Evolutionary conservation across 83 land plant species (phyloP).

Genomic region (Picea abies): DNA sequence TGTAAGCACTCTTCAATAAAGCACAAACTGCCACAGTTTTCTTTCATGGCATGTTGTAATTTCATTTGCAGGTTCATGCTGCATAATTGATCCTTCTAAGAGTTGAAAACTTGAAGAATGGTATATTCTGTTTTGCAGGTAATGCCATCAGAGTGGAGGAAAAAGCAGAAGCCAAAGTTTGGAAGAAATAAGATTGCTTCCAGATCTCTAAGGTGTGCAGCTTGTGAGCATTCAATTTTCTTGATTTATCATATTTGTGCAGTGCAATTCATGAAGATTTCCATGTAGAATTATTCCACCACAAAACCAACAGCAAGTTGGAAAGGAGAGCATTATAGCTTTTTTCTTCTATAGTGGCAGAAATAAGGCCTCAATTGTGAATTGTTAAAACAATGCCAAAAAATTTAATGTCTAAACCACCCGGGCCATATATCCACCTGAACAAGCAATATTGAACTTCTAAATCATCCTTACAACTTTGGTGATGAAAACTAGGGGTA

Average conservation of each 20-base stretch:
- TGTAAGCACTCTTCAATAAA: background rate
- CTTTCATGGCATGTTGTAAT: background rate
- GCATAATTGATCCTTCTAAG: background rate
- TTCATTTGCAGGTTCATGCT: background rate
- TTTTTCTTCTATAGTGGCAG: too few species aligned
- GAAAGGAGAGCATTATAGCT: too few species aligned
- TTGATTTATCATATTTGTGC: background rate
- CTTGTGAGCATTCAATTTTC: background rate
- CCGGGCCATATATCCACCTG: too few species aligned
- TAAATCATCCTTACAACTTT: too few species aligned
- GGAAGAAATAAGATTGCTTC: background rate
- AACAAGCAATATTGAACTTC: too few species aligned
- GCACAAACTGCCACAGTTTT: background rate
- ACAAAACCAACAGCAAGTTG: too few species aligned
- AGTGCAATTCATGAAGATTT: too few species aligned
- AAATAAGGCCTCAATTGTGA: too few species aligned
- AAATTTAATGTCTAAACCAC: too few species aligned
- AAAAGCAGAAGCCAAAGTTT: background rate
- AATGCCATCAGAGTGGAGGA: conserved; percentile 2
- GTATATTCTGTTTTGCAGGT: conserved; percentile 11
- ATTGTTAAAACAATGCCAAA: too few species aligned
- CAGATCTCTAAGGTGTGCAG: conserved; percentile 11
- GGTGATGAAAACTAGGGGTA: too few species aligned
- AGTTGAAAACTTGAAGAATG: background rate
- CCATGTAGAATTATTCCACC: too few species aligned